These are phyloP conservation scores for Danielozyma ontarioensis DNA, from an alignment of 805 yeast species.

Conservation along the genomic window DNA sequence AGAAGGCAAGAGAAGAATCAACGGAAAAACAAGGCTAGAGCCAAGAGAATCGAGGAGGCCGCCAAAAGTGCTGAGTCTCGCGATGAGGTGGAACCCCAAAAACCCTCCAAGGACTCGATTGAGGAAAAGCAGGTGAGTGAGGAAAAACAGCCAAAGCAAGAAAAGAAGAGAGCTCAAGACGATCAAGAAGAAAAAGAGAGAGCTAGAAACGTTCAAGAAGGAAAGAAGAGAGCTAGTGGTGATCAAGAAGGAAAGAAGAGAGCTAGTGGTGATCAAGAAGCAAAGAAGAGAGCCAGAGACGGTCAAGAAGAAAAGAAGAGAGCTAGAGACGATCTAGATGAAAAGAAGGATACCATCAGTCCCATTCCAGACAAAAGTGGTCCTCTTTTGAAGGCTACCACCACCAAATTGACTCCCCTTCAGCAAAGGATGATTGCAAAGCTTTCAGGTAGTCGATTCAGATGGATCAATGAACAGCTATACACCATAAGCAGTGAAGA, in stretches of 20 bases:
- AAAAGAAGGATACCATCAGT: too few relatives aligned
- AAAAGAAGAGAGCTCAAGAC: constrained; percentile 13
- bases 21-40: neutral
- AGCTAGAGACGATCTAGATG: constrained; percentile 1
- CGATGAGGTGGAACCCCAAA: neutral
- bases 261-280: constrained; percentile 2
- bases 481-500: constrained; percentile 78
- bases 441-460: constrained; percentile 87
- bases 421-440: constrained; percentile 96
- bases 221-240: constrained; percentile 1
- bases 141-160: constrained; percentile 2
- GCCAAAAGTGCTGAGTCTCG: neutral
- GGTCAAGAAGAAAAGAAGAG: constrained; percentile 1
- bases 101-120: neutral
- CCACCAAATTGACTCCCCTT: constrained; percentile 67
- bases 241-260: too few relatives aligned
- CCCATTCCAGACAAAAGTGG: too few relatives aligned
- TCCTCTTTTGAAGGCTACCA: constrained; percentile 1
- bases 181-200: constrained; percentile 6
- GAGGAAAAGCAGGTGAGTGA: neutral
- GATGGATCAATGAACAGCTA: constrained; percentile 98
- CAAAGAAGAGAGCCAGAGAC: constrained; percentile 3
- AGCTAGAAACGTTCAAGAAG: constrained; percentile 10
- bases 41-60: neutral
- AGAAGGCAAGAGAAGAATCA: constrained; percentile 24